Conservation (phyloP, 768 basidiomycete genomes). For the Tulasnella sp. region DNA sequence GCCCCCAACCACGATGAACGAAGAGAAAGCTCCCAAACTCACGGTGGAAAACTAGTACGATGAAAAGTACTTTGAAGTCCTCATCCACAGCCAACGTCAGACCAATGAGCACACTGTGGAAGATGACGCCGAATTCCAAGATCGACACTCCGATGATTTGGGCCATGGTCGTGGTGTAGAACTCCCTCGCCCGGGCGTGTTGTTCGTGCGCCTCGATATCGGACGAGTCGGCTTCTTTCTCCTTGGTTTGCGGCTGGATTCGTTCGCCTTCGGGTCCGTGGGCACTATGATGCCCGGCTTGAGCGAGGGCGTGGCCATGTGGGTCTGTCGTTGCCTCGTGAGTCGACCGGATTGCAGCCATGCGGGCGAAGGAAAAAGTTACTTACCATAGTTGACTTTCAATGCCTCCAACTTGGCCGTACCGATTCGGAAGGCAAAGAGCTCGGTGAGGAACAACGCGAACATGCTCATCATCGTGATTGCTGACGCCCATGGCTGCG, state of each 20-base stretch:
- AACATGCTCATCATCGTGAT: conserved; percentile 78
- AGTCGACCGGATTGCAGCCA: neutral
- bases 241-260: neutral
- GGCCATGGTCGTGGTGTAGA: conserved; percentile 37
- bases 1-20: too few species aligned
- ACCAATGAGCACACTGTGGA: conserved; percentile 82
- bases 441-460: conserved; percentile 72
- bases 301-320: conserved; percentile 56
- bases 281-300: conserved; percentile 31
- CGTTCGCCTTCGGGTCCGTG: conserved; percentile 14
- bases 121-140: conserved; percentile 85
- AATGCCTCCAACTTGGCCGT: conserved; percentile 53
- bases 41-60: conserved; percentile 91
- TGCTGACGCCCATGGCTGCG: conserved; percentile 72
- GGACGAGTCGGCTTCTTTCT: neutral
- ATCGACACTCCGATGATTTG: conserved; percentile 85
- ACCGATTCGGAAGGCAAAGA: conserved; percentile 83
- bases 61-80: conserved; percentile 74
- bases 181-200: conserved; percentile 33
- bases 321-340: conserved; percentile 4
- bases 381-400: conserved; percentile 29
- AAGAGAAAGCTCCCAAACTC: conserved; percentile 31
- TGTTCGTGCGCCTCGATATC: conserved; percentile 22
- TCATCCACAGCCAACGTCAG: conserved; percentile 85
- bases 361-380: neutral